Conservation (phyloP, 345 rosid genomes). For the Camelina sativa region DNA sequence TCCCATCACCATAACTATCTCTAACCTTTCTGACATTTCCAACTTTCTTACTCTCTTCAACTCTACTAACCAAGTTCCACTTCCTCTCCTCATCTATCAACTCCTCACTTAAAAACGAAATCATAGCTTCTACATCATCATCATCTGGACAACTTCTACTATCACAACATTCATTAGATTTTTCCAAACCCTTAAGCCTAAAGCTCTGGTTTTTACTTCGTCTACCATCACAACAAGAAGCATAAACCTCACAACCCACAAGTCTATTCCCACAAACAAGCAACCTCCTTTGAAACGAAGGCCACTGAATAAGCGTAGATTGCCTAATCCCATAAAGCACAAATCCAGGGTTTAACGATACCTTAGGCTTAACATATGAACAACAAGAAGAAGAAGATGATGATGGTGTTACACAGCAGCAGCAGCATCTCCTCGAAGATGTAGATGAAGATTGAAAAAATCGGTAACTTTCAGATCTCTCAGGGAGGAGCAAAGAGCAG, state of each 20-base stretch:
- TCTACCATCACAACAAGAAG: slow-evolving; percentile 45
- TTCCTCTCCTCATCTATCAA: slow-evolving; percentile 50
- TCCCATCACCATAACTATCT: slow-evolving; percentile 31
- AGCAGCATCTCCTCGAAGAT: slow-evolving; percentile 42
- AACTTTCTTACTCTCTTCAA: slow-evolving; percentile 50
- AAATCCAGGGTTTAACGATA: slow-evolving; percentile 51
- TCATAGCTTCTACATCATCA: slow-evolving; percentile 73
- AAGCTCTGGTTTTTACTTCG: slow-evolving; percentile 53
- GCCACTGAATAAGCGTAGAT: slow-evolving; percentile 66
- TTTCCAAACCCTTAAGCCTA: slow-evolving; percentile 48
- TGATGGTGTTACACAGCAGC: slow-evolving; percentile 29
- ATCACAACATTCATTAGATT: slow-evolving; percentile 31
- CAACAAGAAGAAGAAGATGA: slow-evolving; percentile 40
- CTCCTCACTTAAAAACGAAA: slow-evolving; percentile 82
- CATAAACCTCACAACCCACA: slow-evolving; percentile 53
- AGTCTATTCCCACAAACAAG: slow-evolving; percentile 52
- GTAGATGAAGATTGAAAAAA: slow-evolving; percentile 3
- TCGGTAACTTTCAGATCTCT: slow-evolving; percentile 54
- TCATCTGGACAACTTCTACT: slow-evolving; percentile 43
- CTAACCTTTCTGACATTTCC: slow-evolving; percentile 50
- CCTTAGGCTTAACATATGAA: slow-evolving; percentile 44
- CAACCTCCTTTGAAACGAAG: slow-evolving; percentile 65
- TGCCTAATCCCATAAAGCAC: slow-evolving; percentile 67
- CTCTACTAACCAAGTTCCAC: slow-evolving; percentile 46
- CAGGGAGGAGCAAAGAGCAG: slow-evolving; percentile 51